Base-by-base conservation (phyloP, 1,139 yeast species). In the Meyerozyma carpophila region DNA sequence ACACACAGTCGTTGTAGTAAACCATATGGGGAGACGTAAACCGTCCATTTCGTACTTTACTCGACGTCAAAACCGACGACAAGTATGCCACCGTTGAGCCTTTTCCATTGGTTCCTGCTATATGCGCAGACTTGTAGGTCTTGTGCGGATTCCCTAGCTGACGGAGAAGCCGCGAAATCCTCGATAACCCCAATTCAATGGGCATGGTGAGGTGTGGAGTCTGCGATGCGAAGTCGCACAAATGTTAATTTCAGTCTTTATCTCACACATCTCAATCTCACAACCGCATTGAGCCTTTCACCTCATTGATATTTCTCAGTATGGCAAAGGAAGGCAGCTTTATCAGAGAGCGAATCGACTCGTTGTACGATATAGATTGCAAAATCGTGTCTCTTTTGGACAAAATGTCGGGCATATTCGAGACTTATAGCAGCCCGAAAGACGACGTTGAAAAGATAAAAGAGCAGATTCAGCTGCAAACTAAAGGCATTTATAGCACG, bases 41-140 rank as follows among this genome's bases (percentile, higher is more conserved):
- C 50, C 84, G 75, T 0, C 97, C 98, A 47, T 82, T 79, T 27
- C 65, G 61, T 32, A 79, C 63, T 6, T 68, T 63, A 28, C 81
- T 70, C 36, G 68, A 55, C 7, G 78, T 66, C 16, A 88, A 63
- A 8, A 84, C 71, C 21, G 89, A 77, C 3, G 90, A 73, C 8
- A 90, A 51, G 57, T 88, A 89, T 0, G 96, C 82, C 47, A 94
- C 80, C 0, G 90, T 88, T 0, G 96, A 88, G 0, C 98, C 98
- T 57, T 91, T 91, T 0, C 98, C 98, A 58, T 91, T 91, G 5
- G 97, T 91, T 0, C 98, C 98, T 0, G 96, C 96, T 9, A 91
- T 74, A 58, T 91, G 97, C 6, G 91, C 66, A 1, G 90, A 79
- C 49, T 79, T 77, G 59, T 79, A 79, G 2, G 63, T 49, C 28